phyloP scores from a whole-genome alignment of 805 yeast species.

The Myxozyma lipomycoides region DNA sequence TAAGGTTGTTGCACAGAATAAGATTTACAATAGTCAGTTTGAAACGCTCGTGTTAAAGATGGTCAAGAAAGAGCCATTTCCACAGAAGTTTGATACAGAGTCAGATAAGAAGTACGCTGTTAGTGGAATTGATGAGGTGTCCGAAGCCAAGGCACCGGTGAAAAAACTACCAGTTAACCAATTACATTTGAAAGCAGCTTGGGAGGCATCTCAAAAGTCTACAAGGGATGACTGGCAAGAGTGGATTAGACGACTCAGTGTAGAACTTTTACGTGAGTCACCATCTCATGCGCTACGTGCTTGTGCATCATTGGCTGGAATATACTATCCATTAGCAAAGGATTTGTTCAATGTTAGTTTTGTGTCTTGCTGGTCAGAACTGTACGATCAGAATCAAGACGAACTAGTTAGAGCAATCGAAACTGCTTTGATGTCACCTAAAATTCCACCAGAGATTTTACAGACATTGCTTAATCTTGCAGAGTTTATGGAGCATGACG shows the following conservation, averaged over 20 bases:
- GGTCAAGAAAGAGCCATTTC: constrained; percentile 79
- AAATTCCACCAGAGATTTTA: constrained; percentile 92
- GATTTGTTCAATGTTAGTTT: constrained; percentile 92
- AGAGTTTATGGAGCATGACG: constrained; percentile 97
- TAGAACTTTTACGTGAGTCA: constrained; percentile 82
- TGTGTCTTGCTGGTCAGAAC: constrained; percentile 91
- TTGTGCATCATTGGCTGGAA: constrained; percentile 82
- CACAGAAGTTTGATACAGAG: constrained; percentile 60
- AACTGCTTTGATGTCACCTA: constrained; percentile 80
- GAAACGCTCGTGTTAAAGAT: constrained; percentile 78
- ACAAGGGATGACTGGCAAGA: constrained; percentile 97
- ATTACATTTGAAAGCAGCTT: constrained; percentile 64
- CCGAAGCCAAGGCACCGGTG: constrained; percentile 62
- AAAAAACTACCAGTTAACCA: constrained; percentile 72
- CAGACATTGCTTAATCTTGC: constrained; percentile 85
- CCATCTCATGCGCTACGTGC: constrained; percentile 94
- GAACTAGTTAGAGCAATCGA: constrained; percentile 82
- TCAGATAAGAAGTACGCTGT: constrained; percentile 55
- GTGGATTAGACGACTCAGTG: constrained; percentile 85
- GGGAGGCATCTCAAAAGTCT: constrained; percentile 88
- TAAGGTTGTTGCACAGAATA: constrained; percentile 52
- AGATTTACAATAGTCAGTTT: constrained; percentile 66
- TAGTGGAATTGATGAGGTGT: constrained; percentile 44
- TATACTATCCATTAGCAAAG: constrained; percentile 80
- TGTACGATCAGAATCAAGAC: constrained; percentile 83